Percentiles rank a stretch among this genome's conserved stretches.
phyloP scores from a whole-genome alignment of 306 rosid genomes.

The Malus sylvestris region DNA sequence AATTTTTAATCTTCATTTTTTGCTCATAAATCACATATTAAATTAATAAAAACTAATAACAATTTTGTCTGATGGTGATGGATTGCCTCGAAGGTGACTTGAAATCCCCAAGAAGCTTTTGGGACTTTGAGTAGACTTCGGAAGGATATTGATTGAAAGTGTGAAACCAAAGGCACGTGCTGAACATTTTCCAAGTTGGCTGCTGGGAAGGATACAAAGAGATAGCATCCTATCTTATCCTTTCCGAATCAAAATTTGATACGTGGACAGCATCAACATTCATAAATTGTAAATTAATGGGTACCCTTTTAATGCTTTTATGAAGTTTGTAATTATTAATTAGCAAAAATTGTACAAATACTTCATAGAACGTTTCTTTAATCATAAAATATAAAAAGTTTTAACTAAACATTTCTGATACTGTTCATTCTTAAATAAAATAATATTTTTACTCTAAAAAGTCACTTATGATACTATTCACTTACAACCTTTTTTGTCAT shows the following conservation, averaged over 20 bases:
- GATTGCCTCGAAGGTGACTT: background rate
- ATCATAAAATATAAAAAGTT: no score
- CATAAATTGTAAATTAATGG: background rate
- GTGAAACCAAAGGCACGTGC: background rate
- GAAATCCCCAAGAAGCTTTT: constrained; percentile 1
- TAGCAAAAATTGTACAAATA: no score
- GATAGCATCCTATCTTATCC: background rate
- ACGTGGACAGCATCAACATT: background rate
- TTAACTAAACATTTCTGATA: no score
- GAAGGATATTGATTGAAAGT: background rate
- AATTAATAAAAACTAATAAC: no score
- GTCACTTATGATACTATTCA: no score
- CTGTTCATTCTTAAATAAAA: no score
- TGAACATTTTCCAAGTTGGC: constrained; percentile 6
- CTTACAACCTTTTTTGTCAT: no score
- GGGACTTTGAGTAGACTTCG: background rate
- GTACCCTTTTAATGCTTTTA: background rate
- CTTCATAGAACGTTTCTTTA: no score
- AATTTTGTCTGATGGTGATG: background rate
- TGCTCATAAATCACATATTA: background rate
- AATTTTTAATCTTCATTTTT: no score
- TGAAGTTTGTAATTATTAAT: no score
- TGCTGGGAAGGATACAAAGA: background rate
- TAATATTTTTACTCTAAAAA: no score
- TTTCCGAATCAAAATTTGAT: background rate